These are phyloP conservation scores for Penicillium sp. DNA, from an alignment of 2,329 filamentous ascomycete species.

Conservation along the genomic window DNA sequence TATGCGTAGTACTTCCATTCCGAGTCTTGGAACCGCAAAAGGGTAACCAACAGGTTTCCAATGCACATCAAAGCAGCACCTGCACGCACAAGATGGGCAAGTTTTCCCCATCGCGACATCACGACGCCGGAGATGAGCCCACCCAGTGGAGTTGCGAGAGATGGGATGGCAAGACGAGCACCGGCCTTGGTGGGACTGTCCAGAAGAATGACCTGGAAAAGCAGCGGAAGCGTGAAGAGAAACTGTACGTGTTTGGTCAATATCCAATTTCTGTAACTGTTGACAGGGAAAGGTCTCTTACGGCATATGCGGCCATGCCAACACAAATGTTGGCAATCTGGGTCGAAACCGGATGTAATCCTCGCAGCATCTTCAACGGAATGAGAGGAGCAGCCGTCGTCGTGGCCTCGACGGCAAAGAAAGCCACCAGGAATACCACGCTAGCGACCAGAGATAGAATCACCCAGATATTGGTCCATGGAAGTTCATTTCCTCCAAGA, in stretches of 20 bases:
- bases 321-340: conserved; percentile 66
- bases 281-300: conserved; percentile 42
- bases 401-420: conserved; percentile 49
- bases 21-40: conserved; percentile 50
- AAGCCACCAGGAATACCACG: conserved; percentile 44
- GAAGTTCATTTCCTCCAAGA: conserved; percentile 54
- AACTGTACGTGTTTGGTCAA: conserved; percentile 38
- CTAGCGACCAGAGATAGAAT: conserved; percentile 48
- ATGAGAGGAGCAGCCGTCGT: conserved; percentile 54
- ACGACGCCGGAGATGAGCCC: conserved; percentile 53
- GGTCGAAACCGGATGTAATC: conserved; percentile 60
- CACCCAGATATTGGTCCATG: conserved; percentile 53
- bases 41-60: conserved; percentile 51
- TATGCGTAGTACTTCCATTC: conserved; percentile 55
- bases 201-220: conserved; percentile 50
- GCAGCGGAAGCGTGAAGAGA: conserved; percentile 56
- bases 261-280: no score
- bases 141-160: conserved; percentile 53
- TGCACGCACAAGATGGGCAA: conserved; percentile 49
- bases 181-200: conserved; percentile 55
- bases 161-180: conserved; percentile 53
- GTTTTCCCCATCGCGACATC: conserved; percentile 56
- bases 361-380: conserved; percentile 59
- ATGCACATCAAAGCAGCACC: conserved; percentile 53
- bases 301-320: conserved; percentile 67